These are phyloP conservation scores for Russula lepida DNA, from an alignment of 768 basidiomycete species.

Conservation along the genomic window DNA sequence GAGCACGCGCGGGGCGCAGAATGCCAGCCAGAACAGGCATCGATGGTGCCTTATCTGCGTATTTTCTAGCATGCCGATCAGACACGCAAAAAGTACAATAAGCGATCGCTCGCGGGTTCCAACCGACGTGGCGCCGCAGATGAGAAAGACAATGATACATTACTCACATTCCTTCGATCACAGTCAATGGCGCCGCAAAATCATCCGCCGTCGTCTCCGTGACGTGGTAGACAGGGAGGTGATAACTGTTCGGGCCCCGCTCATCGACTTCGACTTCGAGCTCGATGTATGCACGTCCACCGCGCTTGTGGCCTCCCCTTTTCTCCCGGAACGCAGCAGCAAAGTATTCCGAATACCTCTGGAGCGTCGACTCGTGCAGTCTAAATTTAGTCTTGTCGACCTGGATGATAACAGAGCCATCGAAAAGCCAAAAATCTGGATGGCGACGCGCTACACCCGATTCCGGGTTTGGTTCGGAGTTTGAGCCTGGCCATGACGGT, in stretches of 20 bases:
- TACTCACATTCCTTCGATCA: slow-evolving; percentile 30
- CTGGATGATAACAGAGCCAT: slow-evolving; percentile 32
- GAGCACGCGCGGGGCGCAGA: slow-evolving; percentile 31
- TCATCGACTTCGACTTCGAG: slow-evolving; percentile 6
- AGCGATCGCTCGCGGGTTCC: neutral
- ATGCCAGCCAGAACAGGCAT: slow-evolving; percentile 28
- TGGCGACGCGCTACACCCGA: neutral
- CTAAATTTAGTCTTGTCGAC: slow-evolving; percentile 30
- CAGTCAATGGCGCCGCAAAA: slow-evolving; percentile 29
- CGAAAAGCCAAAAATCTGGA: slow-evolving; percentile 29
- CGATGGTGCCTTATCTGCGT: slow-evolving; percentile 24
- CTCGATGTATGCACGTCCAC: neutral
- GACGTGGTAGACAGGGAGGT: slow-evolving; percentile 23
- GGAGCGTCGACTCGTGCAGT: slow-evolving; percentile 32
- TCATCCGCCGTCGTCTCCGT: slow-evolving; percentile 26
- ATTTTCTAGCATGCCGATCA: slow-evolving; percentile 22
- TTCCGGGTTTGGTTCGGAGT: too few relatives aligned
- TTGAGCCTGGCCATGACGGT: too few relatives aligned
- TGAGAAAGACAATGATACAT: neutral
- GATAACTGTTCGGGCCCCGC: neutral
- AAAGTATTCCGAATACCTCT: slow-evolving; percentile 30
- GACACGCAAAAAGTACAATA: neutral
- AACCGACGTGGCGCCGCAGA: neutral
- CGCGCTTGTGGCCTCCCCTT: neutral
- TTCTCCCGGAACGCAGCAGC: slow-evolving; percentile 21